These are phyloP conservation scores for Xylaria castorea DNA, from an alignment of 495 filamentous ascomycete species.

Conservation along the genomic window DNA sequence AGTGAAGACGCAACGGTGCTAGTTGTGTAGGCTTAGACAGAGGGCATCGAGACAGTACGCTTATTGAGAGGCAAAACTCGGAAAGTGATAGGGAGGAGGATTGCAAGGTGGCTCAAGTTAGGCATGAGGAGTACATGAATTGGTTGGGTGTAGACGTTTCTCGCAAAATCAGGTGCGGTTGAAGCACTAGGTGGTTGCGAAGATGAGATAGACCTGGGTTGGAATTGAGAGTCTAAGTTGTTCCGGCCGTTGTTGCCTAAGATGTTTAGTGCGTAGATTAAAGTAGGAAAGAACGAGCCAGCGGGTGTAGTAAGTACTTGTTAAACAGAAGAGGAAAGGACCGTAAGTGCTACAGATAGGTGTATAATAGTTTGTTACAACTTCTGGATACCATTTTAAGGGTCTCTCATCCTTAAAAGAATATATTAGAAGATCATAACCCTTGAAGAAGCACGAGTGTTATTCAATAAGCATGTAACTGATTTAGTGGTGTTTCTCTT, in stretches of 20 bases:
- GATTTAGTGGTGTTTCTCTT: conserved; percentile 61
- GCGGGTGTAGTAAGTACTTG: not conserved
- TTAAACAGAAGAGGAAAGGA: no score
- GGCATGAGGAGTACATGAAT: not conserved
- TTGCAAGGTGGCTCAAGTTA: not conserved
- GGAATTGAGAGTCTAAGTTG: no score
- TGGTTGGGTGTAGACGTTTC: not conserved
- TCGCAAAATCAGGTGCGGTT: not conserved
- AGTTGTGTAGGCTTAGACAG: not conserved
- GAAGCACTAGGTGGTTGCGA: not conserved
- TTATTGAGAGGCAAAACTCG: not conserved
- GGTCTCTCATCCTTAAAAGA: not conserved
- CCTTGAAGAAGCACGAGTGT: not conserved
- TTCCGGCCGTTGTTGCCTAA: no score
- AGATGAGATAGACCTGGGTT: not conserved
- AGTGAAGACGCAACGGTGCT: not conserved
- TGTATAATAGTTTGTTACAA: no score
- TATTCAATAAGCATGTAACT: not conserved
- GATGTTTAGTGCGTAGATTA: not conserved
- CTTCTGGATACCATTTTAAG: not conserved
- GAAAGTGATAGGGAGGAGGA: not conserved
- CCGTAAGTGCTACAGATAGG: no score
- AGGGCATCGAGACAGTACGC: not conserved
- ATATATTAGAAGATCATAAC: not conserved
- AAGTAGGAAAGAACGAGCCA: not conserved